A percentile compares a stretch with the other conserved stretches of the same genome.
These are phyloP conservation scores for Camellia granthamiana DNA, from an alignment of 148 eudicot species.

Conservation along the genomic window DNA sequence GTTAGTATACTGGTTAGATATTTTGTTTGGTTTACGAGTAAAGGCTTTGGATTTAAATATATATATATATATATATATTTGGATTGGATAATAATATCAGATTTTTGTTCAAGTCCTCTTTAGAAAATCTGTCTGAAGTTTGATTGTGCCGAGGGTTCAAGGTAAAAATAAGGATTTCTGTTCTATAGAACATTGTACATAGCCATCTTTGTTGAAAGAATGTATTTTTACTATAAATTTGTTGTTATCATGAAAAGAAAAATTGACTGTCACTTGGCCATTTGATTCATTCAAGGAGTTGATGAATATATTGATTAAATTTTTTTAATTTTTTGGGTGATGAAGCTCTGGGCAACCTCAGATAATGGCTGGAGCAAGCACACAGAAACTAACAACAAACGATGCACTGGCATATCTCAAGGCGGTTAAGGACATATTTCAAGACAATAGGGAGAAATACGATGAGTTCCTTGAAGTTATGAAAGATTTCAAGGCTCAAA, in stretches of 20 bases:
- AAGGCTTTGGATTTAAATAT: not conserved
- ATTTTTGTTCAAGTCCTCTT: not conserved
- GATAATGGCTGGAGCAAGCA: constrained; percentile 37
- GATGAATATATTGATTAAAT: not conserved
- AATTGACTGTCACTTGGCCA: not conserved
- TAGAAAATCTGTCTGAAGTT: not conserved
- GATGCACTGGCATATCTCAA: constrained; percentile 66
- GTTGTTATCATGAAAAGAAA: not conserved
- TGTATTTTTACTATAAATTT: not conserved
- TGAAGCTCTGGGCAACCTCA: constrained; percentile 54
- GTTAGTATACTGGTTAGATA: not conserved
- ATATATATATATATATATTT: too few relatives aligned
- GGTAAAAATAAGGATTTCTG: not conserved
- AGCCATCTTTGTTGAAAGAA: too few relatives aligned
- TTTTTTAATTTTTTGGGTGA: constrained; percentile 9
- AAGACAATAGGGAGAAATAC: constrained; percentile 48
- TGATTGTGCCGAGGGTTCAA: not conserved
- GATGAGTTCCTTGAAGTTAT: constrained; percentile 70
- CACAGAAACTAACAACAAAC: constrained; percentile 48
- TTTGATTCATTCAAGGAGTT: constrained; percentile 12
- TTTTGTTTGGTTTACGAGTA: not conserved
- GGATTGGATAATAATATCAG: not conserved
- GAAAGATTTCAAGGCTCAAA: constrained; percentile 76
- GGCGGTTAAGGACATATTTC: constrained; percentile 58
- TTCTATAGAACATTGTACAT: not conserved